These are phyloP conservation scores for Leptodermis oblonga DNA, from an alignment of 257 asterid genomes.

Conservation along the genomic window DNA sequence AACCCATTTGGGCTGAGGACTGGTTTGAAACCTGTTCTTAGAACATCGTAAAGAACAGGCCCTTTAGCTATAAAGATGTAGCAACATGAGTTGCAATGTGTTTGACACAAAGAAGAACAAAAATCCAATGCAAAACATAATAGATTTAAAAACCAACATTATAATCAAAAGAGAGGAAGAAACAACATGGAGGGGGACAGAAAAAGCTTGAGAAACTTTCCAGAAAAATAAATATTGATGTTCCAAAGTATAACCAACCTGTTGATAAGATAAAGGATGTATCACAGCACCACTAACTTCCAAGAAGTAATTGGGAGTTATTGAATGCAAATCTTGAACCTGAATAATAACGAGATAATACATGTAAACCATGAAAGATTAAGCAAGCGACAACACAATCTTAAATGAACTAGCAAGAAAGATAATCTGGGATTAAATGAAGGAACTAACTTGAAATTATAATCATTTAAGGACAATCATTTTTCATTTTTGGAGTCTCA, in stretches of 20 bases:
- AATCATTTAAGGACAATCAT: neutral
- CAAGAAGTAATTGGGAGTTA: slow-evolving; percentile 88
- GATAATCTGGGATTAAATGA: neutral
- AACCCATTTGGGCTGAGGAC: no score
- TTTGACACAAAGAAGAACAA: neutral
- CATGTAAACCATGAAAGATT: slow-evolving; percentile 1
- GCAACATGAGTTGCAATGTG: neutral
- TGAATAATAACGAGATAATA: slow-evolving; percentile 35
- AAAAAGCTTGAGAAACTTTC: neutral
- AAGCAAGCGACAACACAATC: slow-evolving; percentile 1
- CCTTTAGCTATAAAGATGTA: neutral
- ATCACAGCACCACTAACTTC: slow-evolving; percentile 98
- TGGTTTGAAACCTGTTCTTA: neutral
- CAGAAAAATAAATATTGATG: neutral
- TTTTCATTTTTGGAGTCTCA: no score
- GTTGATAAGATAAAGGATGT: slow-evolving; percentile 98
- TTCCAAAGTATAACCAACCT: slow-evolving; percentile 46
- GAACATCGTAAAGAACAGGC: neutral
- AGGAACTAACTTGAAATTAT: neutral
- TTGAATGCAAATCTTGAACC: slow-evolving; percentile 93
- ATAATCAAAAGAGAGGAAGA: neutral
- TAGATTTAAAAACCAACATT: neutral
- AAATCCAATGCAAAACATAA: neutral
- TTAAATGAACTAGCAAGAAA: slow-evolving; percentile 4
- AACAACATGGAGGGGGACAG: neutral